Evolutionary conservation across 225 moss, liverwort and hornwort species (phyloP).

Genomic region (Thuidium tamariscinum): DNA sequence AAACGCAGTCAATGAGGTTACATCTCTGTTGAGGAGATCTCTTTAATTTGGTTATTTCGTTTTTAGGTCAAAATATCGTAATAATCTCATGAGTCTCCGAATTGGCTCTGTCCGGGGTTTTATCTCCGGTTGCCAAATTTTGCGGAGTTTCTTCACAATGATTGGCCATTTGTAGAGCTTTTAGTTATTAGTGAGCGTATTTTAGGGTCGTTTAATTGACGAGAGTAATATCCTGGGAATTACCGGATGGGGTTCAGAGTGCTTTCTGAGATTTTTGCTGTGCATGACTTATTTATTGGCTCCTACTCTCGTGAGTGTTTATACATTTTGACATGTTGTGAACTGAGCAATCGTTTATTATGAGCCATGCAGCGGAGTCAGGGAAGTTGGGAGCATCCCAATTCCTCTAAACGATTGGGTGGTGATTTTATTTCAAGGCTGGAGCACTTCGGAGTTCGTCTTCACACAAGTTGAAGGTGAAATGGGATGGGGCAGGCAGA

Average conservation of each 20-base stretch:
- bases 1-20: not conserved
- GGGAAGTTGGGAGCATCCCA: not conserved
- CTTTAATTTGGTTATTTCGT: not conserved
- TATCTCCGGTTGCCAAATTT: not conserved
- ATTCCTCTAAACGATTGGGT: not conserved
- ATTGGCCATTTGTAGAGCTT: not conserved
- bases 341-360: not conserved
- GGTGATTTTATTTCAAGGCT: constrained; percentile 2
- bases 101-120: not conserved
- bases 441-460: not conserved
- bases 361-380: constrained; percentile 17
- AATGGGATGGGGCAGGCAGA: constrained; percentile 60
- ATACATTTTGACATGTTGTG: not conserved
- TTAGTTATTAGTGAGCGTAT: not conserved
- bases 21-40: not conserved
- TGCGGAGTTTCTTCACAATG: not conserved
- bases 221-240: not conserved
- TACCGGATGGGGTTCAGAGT: not conserved
- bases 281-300: not conserved
- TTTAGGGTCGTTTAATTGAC: not conserved
- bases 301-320: not conserved
- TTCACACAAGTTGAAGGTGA: constrained; percentile 8
- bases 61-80: not conserved
- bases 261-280: not conserved
- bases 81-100: not conserved